Base-by-base conservation (phyloP, 2,329 filamentous ascomycete species). In the Colletotrichum agaves region DNA sequence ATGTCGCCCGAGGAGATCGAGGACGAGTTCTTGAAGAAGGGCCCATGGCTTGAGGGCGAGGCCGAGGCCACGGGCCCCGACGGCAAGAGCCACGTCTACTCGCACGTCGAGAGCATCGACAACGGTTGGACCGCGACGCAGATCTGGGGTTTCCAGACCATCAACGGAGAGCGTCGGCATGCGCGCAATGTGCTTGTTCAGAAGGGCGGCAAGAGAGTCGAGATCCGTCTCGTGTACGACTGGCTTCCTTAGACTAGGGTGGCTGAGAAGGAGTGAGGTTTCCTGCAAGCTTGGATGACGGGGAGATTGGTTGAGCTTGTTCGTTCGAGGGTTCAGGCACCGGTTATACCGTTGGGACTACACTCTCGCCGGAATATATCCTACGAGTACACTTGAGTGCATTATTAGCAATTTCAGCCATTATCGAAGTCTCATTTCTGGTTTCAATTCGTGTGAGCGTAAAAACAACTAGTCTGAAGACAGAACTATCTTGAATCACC, bases 21-120 rank as follows among this genome's bases (percentile, higher is more conserved):
- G n/a, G 87, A 90, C 73, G 86, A 83, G 4, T 87, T 80, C 63
- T 82, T 90, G 61, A 83, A 82, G 70, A 78, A 83, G 55, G 87
- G 86, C 33, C 46, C 46, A 2, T 94, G 91, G 85, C 73, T 88
- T 15, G 82, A 85, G 58, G 88, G 87, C 69, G 81, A 84, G 2
- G 79, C 77, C 10, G 83, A 84, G 69, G 76, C 85, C 80, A 76
- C 79, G 23, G 84, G 79, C 61, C 85, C 86, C 39, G 84, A 85
- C 44, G 90, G 90, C 75, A 83, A 84, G 68, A 86, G 89, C 71
- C 85, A 88, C 74, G 81, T 97, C 71, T 86, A 90, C 72, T 92
- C 88, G 72, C 80, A 85, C 46, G 86, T 93, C 55, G 79, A 83
- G 77, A 88, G 80, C 75, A 65, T 80, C 47, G 83, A 84, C 66